Evolutionary conservation across 2,329 filamentous ascomycete species (phyloP).

Genomic region (Aspergillus udagawae): DNA sequence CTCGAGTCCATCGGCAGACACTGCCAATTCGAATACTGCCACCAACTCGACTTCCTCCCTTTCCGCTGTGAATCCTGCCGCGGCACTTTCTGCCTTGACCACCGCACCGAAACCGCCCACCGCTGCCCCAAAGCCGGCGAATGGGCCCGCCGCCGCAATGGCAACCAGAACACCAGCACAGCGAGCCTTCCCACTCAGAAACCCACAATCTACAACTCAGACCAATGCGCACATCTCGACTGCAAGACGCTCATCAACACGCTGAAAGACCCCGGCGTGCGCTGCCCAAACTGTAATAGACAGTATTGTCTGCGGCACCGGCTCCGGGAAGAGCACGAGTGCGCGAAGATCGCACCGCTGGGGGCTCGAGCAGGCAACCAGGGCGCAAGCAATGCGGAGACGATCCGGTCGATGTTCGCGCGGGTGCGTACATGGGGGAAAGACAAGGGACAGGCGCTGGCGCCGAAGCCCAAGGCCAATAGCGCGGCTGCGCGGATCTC

Average conservation of each 20-base stretch:
- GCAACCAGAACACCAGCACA: constrained; percentile 21
- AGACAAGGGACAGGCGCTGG: constrained; percentile 48
- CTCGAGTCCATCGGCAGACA: constrained; percentile 82
- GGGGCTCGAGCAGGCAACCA: constrained; percentile 45
- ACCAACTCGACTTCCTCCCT: constrained; percentile 92
- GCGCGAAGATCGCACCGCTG: constrained; percentile 65
- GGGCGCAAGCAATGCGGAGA: constrained; percentile 52
- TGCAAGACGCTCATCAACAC: constrained; percentile 54
- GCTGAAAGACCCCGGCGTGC: constrained; percentile 47
- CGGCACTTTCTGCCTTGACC: constrained; percentile 84
- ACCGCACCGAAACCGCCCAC: constrained; percentile 82
- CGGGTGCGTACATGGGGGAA: constrained; percentile 76
- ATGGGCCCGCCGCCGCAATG: constrained; percentile 52
- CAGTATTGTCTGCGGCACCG: constrained; percentile 52
- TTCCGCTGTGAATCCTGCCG: constrained; percentile 89
- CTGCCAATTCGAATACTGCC: constrained; percentile 88
- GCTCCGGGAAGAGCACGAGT: constrained; percentile 70
- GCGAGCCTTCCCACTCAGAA: constrained; percentile 37
- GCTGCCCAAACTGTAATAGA: constrained; percentile 47
- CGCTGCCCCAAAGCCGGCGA: constrained; percentile 59
- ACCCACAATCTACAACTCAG: constrained; percentile 54
- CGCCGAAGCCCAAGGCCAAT: constrained; percentile 55
- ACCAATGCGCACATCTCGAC: constrained; percentile 45
- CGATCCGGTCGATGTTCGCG: constrained; percentile 69
- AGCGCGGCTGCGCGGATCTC: constrained; percentile 59